Evolutionary conservation across 163 green algal species (phyloP).

Genomic region (Prototheca wickerhamii): DNA sequence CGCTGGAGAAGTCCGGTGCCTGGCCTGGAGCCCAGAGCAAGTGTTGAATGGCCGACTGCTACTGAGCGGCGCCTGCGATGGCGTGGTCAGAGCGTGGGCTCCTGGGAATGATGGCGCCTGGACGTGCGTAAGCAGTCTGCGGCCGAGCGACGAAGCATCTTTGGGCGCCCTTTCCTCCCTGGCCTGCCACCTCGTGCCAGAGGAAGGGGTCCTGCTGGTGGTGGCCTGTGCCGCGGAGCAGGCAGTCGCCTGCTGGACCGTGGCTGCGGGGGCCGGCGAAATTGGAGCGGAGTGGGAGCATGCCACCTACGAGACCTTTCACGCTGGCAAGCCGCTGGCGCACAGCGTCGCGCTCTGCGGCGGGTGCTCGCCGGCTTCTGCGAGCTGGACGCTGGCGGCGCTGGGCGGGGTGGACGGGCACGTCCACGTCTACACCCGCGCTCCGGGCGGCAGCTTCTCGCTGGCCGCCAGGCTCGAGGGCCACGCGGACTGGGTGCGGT

Average conservation of each 20-base stretch:
- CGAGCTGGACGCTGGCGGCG: constrained; percentile 53
- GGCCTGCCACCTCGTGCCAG: neutral
- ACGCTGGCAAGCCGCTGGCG: constrained; percentile 5
- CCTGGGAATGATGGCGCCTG: constrained; percentile 4
- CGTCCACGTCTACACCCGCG: constrained; percentile 37
- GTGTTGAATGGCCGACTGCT: constrained; percentile 5
- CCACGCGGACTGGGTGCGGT: constrained; percentile 73
- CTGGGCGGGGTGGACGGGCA: constrained; percentile 56
- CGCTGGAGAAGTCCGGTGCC: constrained; percentile 53
- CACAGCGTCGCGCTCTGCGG: neutral
- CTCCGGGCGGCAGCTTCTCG: constrained; percentile 28
- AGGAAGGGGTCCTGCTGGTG: neutral
- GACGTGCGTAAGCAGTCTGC: neutral
- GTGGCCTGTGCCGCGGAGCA: too few relatives aligned
- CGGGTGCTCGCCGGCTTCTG: neutral
- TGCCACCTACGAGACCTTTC: constrained; percentile 9
- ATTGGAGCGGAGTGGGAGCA: neutral
- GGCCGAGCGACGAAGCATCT: neutral
- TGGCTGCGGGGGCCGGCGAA: neutral
- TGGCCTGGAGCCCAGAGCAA: constrained; percentile 42
- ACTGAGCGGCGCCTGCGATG: constrained; percentile 6
- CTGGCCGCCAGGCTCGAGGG: constrained; percentile 49
- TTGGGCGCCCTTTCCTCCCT: neutral
- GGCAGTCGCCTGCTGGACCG: neutral
- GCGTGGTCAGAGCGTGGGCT: constrained; percentile 12